Evolutionary conservation across 2,329 filamentous ascomycete genomes (phyloP), one percentile per base, ranked within the genome.

Genomic region (Scorias spongiosa): DNA sequence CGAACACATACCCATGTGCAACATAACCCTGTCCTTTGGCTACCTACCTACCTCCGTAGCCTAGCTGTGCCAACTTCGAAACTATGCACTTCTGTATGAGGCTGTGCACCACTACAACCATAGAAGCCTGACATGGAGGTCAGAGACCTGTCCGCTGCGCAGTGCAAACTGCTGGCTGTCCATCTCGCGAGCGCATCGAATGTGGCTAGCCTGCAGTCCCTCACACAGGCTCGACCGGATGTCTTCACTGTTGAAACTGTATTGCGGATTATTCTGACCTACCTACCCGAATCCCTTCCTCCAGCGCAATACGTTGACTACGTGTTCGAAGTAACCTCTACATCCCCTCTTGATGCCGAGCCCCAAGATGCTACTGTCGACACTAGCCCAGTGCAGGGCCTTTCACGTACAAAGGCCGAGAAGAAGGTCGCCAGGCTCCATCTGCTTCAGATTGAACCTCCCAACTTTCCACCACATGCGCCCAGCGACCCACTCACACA

Each of bases 261-360:
- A 18, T 68, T 91, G 46, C 78, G 81, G 39, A 78, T 91, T 43
- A 64, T 93, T 17, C 71, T 93, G 39, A 84, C 80, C 15, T 84
- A 81, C 57, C 70, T 93, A 1, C 85, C 86, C 20, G 84, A 89
- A 61, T 80, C 74, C 38, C 57, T 77, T 5, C 73, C 74, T 5
- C 77, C 84, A 5, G 63, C 63, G n/a, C 59, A 67, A 39, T 88
- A 88, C 57, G 66, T 75, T 14, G 65, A 66, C 11, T 73, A 84
- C 42, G 56, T 87, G 14, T 62, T 72, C 52, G 70, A 76, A 42
- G 63, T 87, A 47, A 68, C 66, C 36, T 64, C 65, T 4, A 67
- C 66, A 42, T 61, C 70, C 15, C 65, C 73, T 36, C 60, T 65
- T 26, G 55, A 61, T 34, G 44, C 47, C 36, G 59, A 66, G 53